Conservation (phyloP, 1,139 yeast species). For the Magnusiomyces tetraspermus region DNA sequence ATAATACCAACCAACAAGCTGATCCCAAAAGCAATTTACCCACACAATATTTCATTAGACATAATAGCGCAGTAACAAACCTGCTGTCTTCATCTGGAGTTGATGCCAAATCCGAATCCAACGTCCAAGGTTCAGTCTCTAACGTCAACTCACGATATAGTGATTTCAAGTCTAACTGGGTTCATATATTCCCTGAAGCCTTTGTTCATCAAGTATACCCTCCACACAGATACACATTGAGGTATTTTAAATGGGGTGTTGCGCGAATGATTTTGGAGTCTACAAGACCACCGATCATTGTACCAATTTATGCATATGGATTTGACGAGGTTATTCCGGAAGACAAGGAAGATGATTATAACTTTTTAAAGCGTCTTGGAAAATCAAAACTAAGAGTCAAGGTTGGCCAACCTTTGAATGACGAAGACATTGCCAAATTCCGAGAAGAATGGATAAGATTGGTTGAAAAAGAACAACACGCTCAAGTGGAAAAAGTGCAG, state of each 20-base stretch:
- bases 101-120: not conserved
- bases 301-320: conserved; percentile 85
- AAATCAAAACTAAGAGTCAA: conserved; percentile 57
- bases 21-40: conserved; percentile 11
- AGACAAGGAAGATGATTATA: conserved; percentile 33
- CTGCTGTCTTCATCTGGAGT: not conserved
- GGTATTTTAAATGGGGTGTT: conserved; percentile 95
- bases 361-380: conserved; percentile 42
- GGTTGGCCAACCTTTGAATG: conserved; percentile 66
- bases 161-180: conserved; percentile 68
- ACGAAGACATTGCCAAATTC: conserved; percentile 46
- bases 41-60: conserved; percentile 12
- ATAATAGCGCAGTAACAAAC: conserved; percentile 11
- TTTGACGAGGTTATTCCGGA: conserved; percentile 87
- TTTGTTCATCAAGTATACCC: conserved; percentile 77
- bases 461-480: conserved; percentile 44
- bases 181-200: conserved; percentile 93
- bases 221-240: conserved; percentile 75
- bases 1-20: conserved; percentile 16
- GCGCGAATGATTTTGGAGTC: conserved; percentile 75
- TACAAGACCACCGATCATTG: conserved; percentile 71
- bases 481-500: not conserved
- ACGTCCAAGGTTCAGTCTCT: not conserved
- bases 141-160: not conserved
- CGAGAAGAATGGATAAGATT: conserved; percentile 61